Base-by-base conservation (phyloP, 2,329 filamentous ascomycete genomes). In the Neopestalotiopsis sp. region DNA sequence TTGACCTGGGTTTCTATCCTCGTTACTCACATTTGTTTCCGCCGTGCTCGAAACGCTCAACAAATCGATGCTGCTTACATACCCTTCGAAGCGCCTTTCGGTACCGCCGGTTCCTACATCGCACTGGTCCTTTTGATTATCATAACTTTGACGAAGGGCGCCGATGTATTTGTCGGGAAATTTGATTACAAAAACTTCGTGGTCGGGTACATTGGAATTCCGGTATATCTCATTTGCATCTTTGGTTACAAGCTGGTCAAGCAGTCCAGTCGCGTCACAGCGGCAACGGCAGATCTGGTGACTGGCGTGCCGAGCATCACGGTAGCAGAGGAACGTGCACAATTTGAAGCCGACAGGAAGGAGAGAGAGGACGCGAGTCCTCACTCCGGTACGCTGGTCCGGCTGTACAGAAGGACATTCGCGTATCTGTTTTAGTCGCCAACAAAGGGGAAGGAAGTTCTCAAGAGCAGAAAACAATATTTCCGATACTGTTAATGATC, bases 181-280 rank as follows among this genome's bases (percentile, higher is more conserved):
- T 59, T 34, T 32, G 57, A 59, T 12, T 59, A 59, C 57, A 59
- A 59, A 4, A 59, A 34, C 28, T 59, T 59, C 12, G 6, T 59
- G 6, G 57, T 59, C 1, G 57, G 57, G 7, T 59, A 59, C 3
- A 59, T 59, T 59, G 28, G 57, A 7, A 59, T 30, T 14, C 57
- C 57, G 10, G 57, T 59, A 13, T 59, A 59, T 14, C 30, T 59
- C 2, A 3, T 59, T 17, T 59, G 57, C 24, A 34, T 59, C 6
- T 13, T 59, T 30, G 57, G 24, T 9, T 59, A 59, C 57, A 59
- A n/a, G 28, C 12, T 59, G 12, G 5, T 59, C 20, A 59, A 59
- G 17, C 7, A 13, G 3, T 9, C 57, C 57, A 30, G 6, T 17
- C 57, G 30, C n/a, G 57, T 59, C 28, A 30, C 24, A 3, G 2